Conservation (phyloP, 768 basidiomycete species). For the Tricholoma terreum region DNA sequence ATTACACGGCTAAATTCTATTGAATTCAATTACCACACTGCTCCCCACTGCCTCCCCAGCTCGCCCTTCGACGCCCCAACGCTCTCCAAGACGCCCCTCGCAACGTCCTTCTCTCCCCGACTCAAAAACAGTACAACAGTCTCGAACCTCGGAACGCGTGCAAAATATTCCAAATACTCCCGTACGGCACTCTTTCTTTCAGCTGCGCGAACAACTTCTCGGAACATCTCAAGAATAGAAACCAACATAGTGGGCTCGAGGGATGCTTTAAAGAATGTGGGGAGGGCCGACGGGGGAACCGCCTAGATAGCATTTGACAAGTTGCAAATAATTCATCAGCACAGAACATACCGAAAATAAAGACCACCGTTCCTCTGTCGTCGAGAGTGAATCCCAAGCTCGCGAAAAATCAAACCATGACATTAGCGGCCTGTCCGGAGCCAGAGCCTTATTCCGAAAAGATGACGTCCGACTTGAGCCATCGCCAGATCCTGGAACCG, state of each 20-base stretch:
- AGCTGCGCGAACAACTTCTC: constrained; percentile 22
- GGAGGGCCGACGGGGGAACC: constrained; percentile 53
- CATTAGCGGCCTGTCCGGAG: constrained; percentile 14
- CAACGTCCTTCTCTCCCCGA: constrained; percentile 46
- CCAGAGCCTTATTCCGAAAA: background rate
- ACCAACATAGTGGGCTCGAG: constrained; percentile 64
- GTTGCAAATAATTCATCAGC: background rate
- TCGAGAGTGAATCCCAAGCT: constrained; percentile 47
- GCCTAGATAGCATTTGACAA: constrained; percentile 32
- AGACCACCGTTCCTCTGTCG: constrained; percentile 49
- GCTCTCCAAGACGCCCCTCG: constrained; percentile 43
- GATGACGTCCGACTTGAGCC: background rate
- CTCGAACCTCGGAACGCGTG: constrained; percentile 56
- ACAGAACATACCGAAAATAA: constrained; percentile 51
- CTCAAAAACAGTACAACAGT: constrained; percentile 66
- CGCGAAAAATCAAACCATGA: constrained; percentile 64
- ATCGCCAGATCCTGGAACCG: constrained; percentile 4
- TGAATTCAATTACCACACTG: background rate
- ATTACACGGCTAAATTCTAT: too few relatives aligned
- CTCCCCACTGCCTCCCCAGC: constrained; percentile 23
- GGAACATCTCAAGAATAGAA: constrained; percentile 54
- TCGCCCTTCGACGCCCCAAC: constrained; percentile 27
- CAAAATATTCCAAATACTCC: constrained; percentile 52
- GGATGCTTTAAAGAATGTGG: constrained; percentile 63
- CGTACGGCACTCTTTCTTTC: constrained; percentile 24